Conservation (phyloP, 805 yeast species). For the Cyberlindnera euphorbiiphila region DNA sequence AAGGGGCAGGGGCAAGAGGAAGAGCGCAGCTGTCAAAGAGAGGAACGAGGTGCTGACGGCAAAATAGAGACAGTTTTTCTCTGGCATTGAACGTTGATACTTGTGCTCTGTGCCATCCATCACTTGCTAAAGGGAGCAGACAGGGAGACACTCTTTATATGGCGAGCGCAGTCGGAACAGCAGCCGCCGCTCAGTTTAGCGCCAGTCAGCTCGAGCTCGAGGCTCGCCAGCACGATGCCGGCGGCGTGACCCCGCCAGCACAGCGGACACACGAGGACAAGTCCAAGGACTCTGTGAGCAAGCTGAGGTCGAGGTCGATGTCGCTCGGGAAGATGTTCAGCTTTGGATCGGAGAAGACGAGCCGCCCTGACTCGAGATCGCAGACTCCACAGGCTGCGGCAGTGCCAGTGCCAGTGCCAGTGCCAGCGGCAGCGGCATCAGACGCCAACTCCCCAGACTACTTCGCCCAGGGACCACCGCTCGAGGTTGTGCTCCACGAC, state of each 20-base stretch:
- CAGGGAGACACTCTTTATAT: neutral
- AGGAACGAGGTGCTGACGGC: no score
- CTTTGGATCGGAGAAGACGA: slow-evolving; percentile 30
- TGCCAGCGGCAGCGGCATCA: neutral
- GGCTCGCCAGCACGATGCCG: no score
- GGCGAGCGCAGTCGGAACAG: slow-evolving; percentile 3
- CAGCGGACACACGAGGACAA: slow-evolving; percentile 2
- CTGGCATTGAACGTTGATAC: no score
- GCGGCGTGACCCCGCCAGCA: no score
- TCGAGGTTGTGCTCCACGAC: slow-evolving; percentile 15
- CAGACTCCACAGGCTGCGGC: slow-evolving; percentile 13
- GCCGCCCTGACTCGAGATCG: slow-evolving; percentile 8
- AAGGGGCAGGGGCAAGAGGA: no score
- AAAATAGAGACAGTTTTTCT: no score
- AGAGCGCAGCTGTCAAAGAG: no score
- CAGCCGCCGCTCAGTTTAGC: neutral
- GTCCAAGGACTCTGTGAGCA: slow-evolving; percentile 12
- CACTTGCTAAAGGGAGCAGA: neutral
- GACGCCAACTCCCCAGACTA: slow-evolving; percentile 3
- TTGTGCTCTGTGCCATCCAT: no score
- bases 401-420: no score
- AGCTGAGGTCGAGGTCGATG: slow-evolving; percentile 37
- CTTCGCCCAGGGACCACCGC: slow-evolving; percentile 8
- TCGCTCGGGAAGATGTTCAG: slow-evolving; percentile 38
- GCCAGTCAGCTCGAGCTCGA: neutral